Evolutionary conservation across 306 rosid species (phyloP), one percentile per base, ranked within the genome.

Genomic region (Rubus idaeus): DNA sequence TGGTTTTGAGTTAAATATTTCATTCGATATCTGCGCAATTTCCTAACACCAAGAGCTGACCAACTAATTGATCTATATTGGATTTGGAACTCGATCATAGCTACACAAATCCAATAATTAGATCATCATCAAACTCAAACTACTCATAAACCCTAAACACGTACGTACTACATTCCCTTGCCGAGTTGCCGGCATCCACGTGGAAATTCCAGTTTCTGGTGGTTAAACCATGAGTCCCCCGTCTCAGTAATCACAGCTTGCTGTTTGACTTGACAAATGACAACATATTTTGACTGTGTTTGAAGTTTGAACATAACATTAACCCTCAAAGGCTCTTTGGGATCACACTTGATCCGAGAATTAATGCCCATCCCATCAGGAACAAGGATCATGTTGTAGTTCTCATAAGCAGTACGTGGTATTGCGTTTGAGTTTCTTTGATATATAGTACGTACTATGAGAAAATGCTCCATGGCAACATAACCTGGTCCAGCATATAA

Each of bases 201-300:
- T 13, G 97, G 98, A 78, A 94, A 74, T 81, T 89, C 89, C 78
- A 94, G 83, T 64, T 94, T 94, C 88, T 91, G 98, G 79, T 95
- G 86, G 75, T 94, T 89, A 73, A 94, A 94, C 98, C 98, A 94
- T 2, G 98, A 94, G 77, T 90, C 97, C 64, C 98, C 98, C 0
- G 95, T 83, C 61, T 94, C 98, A 8, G 96, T 90, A 85, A 94
- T 88, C 41, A 92, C 97, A 64, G 95, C 90, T 30, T 0, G 35
- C 1, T 0, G 86, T 85, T 46, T 88, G 87, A 70, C 83, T 44
- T 2, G 95, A 84, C 67, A 94, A n/a, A 40, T 2, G 95, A 84
- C 67, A 94, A n/a, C 98, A 90, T 77, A 21, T 90, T 87, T 39
- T 91, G 97, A 73, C 91, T 79, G 60, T 93, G 97, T 41, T 90